Conservation (phyloP, 1,284 basidiomycete genomes). For the Pseudozyma pruni region DNA sequence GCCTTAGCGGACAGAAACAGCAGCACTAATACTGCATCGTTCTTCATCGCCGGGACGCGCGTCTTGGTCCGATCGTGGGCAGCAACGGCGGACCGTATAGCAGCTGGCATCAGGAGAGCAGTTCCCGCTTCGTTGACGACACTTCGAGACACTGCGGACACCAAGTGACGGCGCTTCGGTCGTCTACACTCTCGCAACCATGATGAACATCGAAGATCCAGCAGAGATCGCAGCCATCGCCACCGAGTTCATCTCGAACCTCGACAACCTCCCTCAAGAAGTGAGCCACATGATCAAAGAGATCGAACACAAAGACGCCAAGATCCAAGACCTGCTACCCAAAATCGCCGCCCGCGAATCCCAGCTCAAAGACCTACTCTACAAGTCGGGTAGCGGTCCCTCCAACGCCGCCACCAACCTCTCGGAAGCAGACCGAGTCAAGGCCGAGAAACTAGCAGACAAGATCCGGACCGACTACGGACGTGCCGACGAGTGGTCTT, state of each 20-base stretch:
- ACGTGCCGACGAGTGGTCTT: constrained; percentile 60
- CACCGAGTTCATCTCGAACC: constrained; percentile 58
- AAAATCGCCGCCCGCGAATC: constrained; percentile 59
- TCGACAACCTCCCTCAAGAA: constrained; percentile 65
- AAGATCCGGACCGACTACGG: constrained; percentile 59
- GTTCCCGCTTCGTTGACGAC: too few species aligned
- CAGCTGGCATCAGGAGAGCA: too few species aligned
- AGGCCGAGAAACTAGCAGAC: constrained; percentile 60
- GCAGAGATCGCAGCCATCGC: constrained; percentile 65
- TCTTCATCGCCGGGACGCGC: too few species aligned
- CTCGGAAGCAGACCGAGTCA: constrained; percentile 50
- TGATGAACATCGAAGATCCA: constrained; percentile 60
- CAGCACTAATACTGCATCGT: too few species aligned
- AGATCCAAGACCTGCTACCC: constrained; percentile 61
- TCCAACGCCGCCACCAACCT: constrained; percentile 36
- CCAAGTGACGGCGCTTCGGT: too few species aligned
- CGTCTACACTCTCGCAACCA: constrained; percentile 6
- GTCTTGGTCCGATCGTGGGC: too few species aligned
- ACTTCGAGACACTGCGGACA: too few species aligned
- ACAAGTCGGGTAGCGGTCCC: constrained; percentile 29
- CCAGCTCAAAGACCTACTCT: constrained; percentile 54
- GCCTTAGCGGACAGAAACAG: too few species aligned
- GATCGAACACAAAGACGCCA: constrained; percentile 66
- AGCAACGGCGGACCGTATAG: too few species aligned
- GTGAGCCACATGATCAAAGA: constrained; percentile 65